Percentiles rank a stretch among this genome's conserved stretches.
Conservation (phyloP, 208 protist genomes). For the Vickermania ingenoplastis region DNA sequence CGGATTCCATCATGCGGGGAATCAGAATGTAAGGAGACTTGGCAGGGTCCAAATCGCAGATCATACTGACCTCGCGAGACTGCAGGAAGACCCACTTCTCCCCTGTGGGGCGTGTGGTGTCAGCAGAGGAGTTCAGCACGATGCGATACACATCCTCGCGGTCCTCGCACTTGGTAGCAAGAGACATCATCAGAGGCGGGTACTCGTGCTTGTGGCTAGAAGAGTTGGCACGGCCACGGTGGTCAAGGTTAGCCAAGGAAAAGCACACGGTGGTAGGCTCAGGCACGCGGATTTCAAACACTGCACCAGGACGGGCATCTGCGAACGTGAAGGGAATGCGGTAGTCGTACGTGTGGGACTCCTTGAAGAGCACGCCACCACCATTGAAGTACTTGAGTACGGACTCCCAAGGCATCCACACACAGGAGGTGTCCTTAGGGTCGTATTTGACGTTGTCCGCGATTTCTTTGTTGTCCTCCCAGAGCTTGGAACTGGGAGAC, state of each 20-base stretch:
- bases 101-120: constrained; percentile 34
- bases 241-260: constrained; percentile 56
- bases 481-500: constrained; percentile 24
- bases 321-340: constrained; percentile 64
- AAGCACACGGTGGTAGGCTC: constrained; percentile 32
- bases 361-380: constrained; percentile 59
- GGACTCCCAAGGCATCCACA: constrained; percentile 71
- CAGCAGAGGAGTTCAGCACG: constrained; percentile 43
- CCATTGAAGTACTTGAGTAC: constrained; percentile 69
- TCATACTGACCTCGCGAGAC: constrained; percentile 71
- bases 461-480: constrained; percentile 27
- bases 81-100: constrained; percentile 72
- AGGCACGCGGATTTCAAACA: constrained; percentile 50
- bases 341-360: constrained; percentile 27
- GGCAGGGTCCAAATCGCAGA: constrained; percentile 33
- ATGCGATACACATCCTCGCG: constrained; percentile 26
- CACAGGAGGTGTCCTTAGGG: constrained; percentile 12
- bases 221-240: constrained; percentile 20
- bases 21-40: constrained; percentile 59
- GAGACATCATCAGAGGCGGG: constrained; percentile 75
- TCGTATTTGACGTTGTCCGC: constrained; percentile 18
- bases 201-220: constrained; percentile 38
- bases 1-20: constrained; percentile 61
- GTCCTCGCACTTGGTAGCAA: constrained; percentile 22
- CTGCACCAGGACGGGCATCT: constrained; percentile 42